These are phyloP conservation scores for Taphrina pruni DNA, from an alignment of 1,139 yeast genomes.

Conservation along the genomic window DNA sequence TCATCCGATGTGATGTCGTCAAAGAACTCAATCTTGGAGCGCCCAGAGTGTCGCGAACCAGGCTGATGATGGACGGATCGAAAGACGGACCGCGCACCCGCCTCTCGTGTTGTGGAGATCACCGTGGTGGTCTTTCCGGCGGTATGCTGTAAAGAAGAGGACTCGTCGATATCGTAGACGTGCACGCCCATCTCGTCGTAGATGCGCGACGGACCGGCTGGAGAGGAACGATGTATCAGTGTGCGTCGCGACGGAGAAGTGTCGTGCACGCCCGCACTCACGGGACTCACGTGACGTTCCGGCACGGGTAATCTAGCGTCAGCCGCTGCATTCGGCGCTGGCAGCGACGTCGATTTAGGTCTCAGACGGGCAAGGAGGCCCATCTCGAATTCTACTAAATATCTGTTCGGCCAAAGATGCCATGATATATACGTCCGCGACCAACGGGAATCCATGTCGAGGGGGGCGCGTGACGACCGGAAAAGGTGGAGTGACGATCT, in stretches of 20 bases:
- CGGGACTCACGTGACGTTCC: background rate
- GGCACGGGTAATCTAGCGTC: background rate
- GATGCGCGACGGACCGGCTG: background rate
- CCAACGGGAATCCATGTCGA: background rate
- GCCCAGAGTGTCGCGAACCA: background rate
- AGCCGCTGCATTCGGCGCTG: background rate
- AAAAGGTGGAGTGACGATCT: slow-evolving; percentile 3
- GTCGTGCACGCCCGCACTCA: slow-evolving; percentile 17
- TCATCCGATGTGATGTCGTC: background rate
- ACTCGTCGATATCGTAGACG: slow-evolving; percentile 1
- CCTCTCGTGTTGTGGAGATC: background rate
- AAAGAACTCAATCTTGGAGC: background rate
- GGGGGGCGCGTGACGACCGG: background rate
- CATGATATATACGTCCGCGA: too few species aligned
- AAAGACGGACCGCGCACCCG: background rate
- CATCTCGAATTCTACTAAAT: background rate
- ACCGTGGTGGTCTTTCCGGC: background rate
- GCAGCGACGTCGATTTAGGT: background rate
- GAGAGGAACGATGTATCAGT: background rate
- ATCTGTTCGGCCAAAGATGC: too few species aligned
- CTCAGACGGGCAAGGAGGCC: background rate
- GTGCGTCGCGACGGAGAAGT: background rate
- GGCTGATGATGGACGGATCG: background rate
- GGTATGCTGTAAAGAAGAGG: background rate
- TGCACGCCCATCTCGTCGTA: background rate